Evolutionary conservation across 352 stramenopile species (phyloP), one percentile per base, ranked within the genome.

Genomic region (Aphanomyces astaci): DNA sequence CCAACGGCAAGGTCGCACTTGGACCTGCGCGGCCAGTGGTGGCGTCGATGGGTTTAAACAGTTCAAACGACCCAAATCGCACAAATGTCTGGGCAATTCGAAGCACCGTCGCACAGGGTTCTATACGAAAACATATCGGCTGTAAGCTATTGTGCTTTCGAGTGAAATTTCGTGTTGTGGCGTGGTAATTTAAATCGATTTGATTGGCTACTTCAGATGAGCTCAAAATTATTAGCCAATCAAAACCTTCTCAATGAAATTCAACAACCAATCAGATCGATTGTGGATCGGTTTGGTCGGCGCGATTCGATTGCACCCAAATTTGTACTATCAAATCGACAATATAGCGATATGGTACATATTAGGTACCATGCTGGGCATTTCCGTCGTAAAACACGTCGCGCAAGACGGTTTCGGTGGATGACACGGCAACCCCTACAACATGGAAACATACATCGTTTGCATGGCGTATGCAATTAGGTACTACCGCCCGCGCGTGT

Each of bases 11-110:
- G n/a, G 80, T 57, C 0, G 82, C 80, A 66, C 86, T 94, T 1
- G 89, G 87, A 0, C 89, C 89, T 3, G 71, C 63, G 24, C 86
- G 75, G 0, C 80, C 86, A 10, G 86, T 92, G 25, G 76, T 59
- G 2, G 75, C 31, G 57, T 96, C 87, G 43, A 75, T 76, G 10
- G 78, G 69, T 65, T 96, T 97, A 76, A 98, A 98, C 66, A 98
- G 87, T 77, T 99, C 96, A 54, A 99, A 95, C 71, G 92, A 96
- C 25, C 96, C 96, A 70, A 99, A 96, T 45, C 96, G 81, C 4
- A 98, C 69, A 71, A 99, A 99, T 51, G 77, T 97, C 19, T 86
- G 80, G 1, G 93, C 92, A 36, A 98, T 87, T 64, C 95, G 81
- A 49, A 88, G 78, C 10, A 97, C 82, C 15, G 96, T 89, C 22